phyloP scores from a whole-genome alignment of 2,329 filamentous ascomycete genomes.

The Knoxdaviesia capensis region DNA sequence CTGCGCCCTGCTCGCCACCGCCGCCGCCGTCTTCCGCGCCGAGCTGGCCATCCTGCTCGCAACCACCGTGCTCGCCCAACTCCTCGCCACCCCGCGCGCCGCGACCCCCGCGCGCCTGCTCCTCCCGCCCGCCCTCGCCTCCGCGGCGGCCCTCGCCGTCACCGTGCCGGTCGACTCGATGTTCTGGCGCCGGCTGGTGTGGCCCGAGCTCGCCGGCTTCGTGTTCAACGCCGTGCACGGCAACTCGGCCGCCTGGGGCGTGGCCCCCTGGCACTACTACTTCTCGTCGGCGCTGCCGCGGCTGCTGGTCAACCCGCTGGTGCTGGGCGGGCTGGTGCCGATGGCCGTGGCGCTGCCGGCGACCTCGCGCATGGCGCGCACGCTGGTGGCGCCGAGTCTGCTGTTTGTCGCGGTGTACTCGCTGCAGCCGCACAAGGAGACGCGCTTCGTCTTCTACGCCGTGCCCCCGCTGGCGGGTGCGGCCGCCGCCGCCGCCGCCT shows the following conservation, averaged over 20 bases:
- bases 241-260: slow-evolving; percentile 72
- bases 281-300: slow-evolving; percentile 64
- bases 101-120: no score
- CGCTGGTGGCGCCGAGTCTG: slow-evolving; percentile 44
- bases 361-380: slow-evolving; percentile 19
- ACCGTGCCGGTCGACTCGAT: slow-evolving; percentile 72
- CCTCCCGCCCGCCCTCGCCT: slow-evolving; percentile 41
- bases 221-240: slow-evolving; percentile 78
- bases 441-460: slow-evolving; percentile 82
- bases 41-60: slow-evolving; percentile 69
- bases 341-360: slow-evolving; percentile 28
- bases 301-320: slow-evolving; percentile 62
- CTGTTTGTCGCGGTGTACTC: slow-evolving; percentile 58
- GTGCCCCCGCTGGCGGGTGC: slow-evolving; percentile 64
- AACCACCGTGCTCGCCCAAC: slow-evolving; percentile 42
- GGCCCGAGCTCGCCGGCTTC: slow-evolving; percentile 83
- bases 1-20: slow-evolving; percentile 55
- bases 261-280: slow-evolving; percentile 72
- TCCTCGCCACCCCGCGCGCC: no score
- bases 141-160: slow-evolving; percentile 41
- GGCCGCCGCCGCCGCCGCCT: slow-evolving; percentile 53
- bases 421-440: slow-evolving; percentile 83
- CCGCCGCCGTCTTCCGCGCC: slow-evolving; percentile 71
- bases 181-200: slow-evolving; percentile 76
- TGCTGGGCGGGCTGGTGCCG: slow-evolving; percentile 32